Evolutionary conservation across 2,329 filamentous ascomycete species (phyloP), one percentile per base, ranked within the genome.

Genomic region (Beauveria varroae): DNA sequence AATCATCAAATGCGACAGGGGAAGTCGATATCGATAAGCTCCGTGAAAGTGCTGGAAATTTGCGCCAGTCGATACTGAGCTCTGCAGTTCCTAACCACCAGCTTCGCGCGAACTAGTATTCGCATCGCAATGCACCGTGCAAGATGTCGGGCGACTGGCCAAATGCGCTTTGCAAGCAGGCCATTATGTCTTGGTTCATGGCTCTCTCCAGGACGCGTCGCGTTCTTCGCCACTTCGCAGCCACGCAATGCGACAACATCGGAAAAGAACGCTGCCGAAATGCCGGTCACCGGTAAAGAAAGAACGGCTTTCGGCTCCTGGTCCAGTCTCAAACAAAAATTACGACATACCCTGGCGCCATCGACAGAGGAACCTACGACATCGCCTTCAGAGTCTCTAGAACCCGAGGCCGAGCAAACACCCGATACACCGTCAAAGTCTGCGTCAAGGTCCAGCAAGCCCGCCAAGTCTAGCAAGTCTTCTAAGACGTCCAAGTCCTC

Each of bases 11-110:
- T 37, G 43, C 40, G 30, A n/a, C 26, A 12, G 7, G 55, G 43
- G 8, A 20, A 28, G 5, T 52, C 30, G 20, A 18, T 59, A 60
- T 60, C 57, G 57, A 60, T 60, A 60, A 53, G 47, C 37, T 44
- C n/a, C 16, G 8, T 46, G 34, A 46, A 37, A 26, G 40, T 14
- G 24, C 28, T 20, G 34, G 37, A 52, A 60, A 24, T 46, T 44
- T 44, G 47, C 24, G 40, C n/a, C 37, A 12, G 55, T 43, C 22
- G 26, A 3, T 10, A 51, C 2, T 30, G n/a, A n/a, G n/a, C 26
- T 34, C 9, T 34, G 49, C 10, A 26, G n/a, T 28, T 28, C 26
- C 24, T 12, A 49, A 52, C 26, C 7, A 44, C 14, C 40, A 26
- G 34, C n/a, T 5, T n/a, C 2, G 18, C 44, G 49, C 3, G 24